Evolutionary conservation across 768 basidiomycete genomes (phyloP).

Genomic region (Calocybe cyanea): DNA sequence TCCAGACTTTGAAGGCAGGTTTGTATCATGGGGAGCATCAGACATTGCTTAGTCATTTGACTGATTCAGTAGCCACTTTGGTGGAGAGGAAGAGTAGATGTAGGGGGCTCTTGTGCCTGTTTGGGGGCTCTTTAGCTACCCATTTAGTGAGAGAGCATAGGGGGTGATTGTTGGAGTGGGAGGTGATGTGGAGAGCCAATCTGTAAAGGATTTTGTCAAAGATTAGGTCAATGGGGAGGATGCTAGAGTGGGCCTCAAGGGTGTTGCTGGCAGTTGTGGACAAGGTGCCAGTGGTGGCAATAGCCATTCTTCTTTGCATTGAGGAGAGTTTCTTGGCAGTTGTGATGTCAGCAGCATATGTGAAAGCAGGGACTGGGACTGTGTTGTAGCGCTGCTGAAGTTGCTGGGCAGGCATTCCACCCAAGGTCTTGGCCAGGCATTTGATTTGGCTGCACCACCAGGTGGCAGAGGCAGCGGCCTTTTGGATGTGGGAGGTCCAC

Average conservation of each 20-base stretch:
- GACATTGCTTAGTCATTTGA: too few relatives aligned
- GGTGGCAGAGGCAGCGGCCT: conserved; percentile 3
- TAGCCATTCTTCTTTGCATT: conserved; percentile 3
- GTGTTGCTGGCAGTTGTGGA: background rate
- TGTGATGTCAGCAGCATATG: conserved; percentile 5
- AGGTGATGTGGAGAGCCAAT: background rate
- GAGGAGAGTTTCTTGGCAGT: conserved; percentile 1
- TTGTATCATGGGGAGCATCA: conserved; percentile 1
- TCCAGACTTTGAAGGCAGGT: background rate
- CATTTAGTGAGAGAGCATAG: background rate
- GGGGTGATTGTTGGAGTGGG: background rate
- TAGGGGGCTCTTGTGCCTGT: background rate
- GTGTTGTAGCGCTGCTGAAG: conserved; percentile 6
- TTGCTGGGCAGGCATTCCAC: background rate
- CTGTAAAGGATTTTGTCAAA: conserved; percentile 1
- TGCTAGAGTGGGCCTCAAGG: conserved; percentile 1
- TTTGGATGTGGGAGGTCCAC: conserved; percentile 1
- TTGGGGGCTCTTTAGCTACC: background rate
- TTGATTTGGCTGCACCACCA: conserved; percentile 5
- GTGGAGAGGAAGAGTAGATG: conserved; percentile 6
- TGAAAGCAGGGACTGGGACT: conserved; percentile 6
- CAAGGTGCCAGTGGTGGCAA: conserved; percentile 4
- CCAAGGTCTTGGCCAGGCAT: background rate
- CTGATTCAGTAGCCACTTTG: background rate
- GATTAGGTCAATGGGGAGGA: conserved; percentile 1